A percentile compares a stretch with the other conserved stretches of the same genome.
Evolutionary conservation across 2,329 filamentous ascomycete genomes (phyloP).

Genomic region (Monilinia polystroma): DNA sequence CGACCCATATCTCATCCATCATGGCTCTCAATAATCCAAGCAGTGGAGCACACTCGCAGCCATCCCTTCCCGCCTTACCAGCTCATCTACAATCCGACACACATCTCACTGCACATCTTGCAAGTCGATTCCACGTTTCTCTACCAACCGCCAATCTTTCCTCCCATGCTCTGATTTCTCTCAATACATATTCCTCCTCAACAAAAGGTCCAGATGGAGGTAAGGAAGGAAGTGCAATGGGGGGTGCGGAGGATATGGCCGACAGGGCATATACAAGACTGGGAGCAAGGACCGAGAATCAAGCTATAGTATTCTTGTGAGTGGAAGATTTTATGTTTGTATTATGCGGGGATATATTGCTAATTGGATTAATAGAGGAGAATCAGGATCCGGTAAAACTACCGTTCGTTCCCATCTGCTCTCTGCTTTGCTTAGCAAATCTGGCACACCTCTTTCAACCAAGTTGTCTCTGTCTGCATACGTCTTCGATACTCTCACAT

Average conservation of each 20-base stretch:
- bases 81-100: conserved; percentile 77
- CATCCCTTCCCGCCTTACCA: conserved; percentile 84
- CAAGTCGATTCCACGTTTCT: conserved; percentile 87
- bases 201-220: conserved; percentile 85
- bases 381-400: conserved; percentile 95
- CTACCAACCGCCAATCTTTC: conserved; percentile 85
- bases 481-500: conserved; percentile 93
- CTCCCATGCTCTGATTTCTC: conserved; percentile 83
- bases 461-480: conserved; percentile 94
- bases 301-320: conserved; percentile 89
- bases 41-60: conserved; percentile 71
- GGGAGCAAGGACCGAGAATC: conserved; percentile 86
- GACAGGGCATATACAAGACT: conserved; percentile 81
- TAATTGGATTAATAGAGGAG: conserved; percentile 61
- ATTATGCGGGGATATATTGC: not conserved
- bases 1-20: conserved; percentile 40
- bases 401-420: conserved; percentile 88
- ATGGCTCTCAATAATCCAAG: conserved; percentile 55
- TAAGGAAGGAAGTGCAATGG: conserved; percentile 89
- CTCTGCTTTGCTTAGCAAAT: conserved; percentile 81
- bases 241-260: conserved; percentile 88
- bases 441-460: conserved; percentile 86
- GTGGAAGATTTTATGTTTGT: conserved; percentile 42
- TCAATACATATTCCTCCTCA: conserved; percentile 94
- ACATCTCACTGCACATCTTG: conserved; percentile 77